Conservation (phyloP, 1,284 basidiomycete species). For the Laetiporus sulphureus region DNA sequence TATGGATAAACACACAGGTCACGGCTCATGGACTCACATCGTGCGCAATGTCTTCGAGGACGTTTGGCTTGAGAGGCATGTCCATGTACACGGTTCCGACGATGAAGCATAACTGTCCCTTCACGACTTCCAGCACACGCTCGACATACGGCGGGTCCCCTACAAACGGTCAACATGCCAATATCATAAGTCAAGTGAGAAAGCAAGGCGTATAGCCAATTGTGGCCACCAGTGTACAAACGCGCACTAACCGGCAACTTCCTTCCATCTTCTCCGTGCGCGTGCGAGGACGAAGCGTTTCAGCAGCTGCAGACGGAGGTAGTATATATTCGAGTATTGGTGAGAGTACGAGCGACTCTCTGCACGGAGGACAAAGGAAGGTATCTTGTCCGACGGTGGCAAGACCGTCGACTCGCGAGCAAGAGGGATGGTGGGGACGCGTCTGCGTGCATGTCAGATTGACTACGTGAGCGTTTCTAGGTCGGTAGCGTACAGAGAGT, state of each 20-base stretch:
- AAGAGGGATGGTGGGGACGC: slow-evolving; percentile 16
- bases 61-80: slow-evolving; percentile 97
- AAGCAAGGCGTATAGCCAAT: no score
- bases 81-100: slow-evolving; percentile 96
- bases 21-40: no score
- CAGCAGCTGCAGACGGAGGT: slow-evolving; percentile 65
- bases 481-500: slow-evolving; percentile 4
- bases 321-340: slow-evolving; percentile 94
- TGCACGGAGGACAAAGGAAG: slow-evolving; percentile 51
- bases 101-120: slow-evolving; percentile 83
- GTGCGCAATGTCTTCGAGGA: slow-evolving; percentile 89
- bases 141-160: slow-evolving; percentile 72
- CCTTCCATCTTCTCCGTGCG: slow-evolving; percentile 63
- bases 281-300: slow-evolving; percentile 55
- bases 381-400: slow-evolving; percentile 29
- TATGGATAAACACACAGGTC: no score
- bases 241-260: slow-evolving; percentile 52
- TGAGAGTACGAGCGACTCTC: slow-evolving; percentile 69
- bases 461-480: slow-evolving; percentile 1
- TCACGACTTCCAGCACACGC: slow-evolving; percentile 85
- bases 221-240: no score
- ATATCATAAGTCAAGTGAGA: no score
- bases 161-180: slow-evolving; percentile 21
- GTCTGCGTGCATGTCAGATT: slow-evolving; percentile 11
- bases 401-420: slow-evolving; percentile 20